Conservation (phyloP, 495 filamentous ascomycete species). For the Aspergillus coremiiformis region DNA sequence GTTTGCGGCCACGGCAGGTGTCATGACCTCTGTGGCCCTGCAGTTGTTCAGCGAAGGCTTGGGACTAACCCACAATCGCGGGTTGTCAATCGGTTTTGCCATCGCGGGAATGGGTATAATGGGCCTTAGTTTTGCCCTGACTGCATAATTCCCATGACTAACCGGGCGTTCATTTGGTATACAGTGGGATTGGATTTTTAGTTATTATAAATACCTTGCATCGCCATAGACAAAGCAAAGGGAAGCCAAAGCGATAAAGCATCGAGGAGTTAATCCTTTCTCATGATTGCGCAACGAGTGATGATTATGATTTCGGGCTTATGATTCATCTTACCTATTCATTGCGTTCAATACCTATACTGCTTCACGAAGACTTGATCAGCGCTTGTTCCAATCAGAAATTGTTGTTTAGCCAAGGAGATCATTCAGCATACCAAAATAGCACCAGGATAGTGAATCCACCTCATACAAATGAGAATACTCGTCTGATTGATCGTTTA, state of each 20-base stretch:
- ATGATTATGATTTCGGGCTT: conserved; percentile 1
- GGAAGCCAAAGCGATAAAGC: background rate
- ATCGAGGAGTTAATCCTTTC: background rate
- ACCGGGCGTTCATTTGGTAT: background rate
- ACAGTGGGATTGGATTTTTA: background rate
- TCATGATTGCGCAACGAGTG: conserved; percentile 3
- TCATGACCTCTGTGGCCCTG: conserved; percentile 89
- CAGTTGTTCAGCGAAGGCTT: conserved; percentile 84
- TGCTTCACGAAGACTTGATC: background rate
- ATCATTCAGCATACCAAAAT: too few relatives aligned
- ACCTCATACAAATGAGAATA: too few relatives aligned
- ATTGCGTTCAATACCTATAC: background rate
- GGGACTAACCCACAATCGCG: conserved; percentile 68
- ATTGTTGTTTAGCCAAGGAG: too few relatives aligned
- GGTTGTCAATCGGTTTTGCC: conserved; percentile 74
- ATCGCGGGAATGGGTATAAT: conserved; percentile 87
- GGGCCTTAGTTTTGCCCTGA: conserved; percentile 80
- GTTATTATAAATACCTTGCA: background rate
- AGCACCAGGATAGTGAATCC: too few relatives aligned
- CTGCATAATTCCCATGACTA: conserved; percentile 33
- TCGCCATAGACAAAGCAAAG: background rate
- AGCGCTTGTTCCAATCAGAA: too few relatives aligned
- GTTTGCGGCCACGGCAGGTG: conserved; percentile 84
- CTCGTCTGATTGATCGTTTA: too few relatives aligned
- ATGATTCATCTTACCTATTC: background rate